phyloP scores from a whole-genome alignment of 83 land plant species.

The Isoetes engelmannii region DNA sequence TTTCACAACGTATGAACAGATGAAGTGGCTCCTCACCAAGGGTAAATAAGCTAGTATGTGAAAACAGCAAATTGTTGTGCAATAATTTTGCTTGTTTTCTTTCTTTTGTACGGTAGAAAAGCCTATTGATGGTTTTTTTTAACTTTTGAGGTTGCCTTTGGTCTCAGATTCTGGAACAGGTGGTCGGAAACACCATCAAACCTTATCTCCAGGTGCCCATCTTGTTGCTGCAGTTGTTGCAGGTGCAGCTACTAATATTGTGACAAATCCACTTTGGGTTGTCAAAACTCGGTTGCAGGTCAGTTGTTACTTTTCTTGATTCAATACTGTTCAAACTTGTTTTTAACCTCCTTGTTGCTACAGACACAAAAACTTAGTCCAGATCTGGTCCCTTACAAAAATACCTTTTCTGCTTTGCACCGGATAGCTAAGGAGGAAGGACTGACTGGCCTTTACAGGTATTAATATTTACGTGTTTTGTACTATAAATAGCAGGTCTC shows the following conservation, averaged over 20 bases:
- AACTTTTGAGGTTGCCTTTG: not conserved
- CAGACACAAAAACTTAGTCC: conserved; percentile 76
- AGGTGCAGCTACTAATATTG: conserved; percentile 75
- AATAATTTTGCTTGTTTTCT: too few relatives aligned
- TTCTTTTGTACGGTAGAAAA: too few relatives aligned
- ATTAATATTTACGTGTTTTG: not conserved
- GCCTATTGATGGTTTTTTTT: too few relatives aligned
- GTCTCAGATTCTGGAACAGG: not conserved
- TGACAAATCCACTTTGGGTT: conserved; percentile 88
- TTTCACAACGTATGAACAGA: conserved; percentile 34
- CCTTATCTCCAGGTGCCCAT: conserved; percentile 57
- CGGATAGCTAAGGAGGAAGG: conserved; percentile 82
- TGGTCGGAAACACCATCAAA: conserved; percentile 16
- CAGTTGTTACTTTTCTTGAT: not conserved
- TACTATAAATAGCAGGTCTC: not conserved
- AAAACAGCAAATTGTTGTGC: too few relatives aligned
- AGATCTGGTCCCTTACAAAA: conserved; percentile 52
- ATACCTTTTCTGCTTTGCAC: conserved; percentile 55
- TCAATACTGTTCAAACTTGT: not conserved
- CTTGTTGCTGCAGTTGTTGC: conserved; percentile 78
- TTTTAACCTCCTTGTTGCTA: not conserved
- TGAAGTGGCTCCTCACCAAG: conserved; percentile 25
- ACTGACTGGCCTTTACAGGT: conserved; percentile 82
- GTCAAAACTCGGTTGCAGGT: conserved; percentile 90
- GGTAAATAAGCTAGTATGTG: not conserved